A percentile compares a stretch with the other conserved stretches of the same genome.
Evolutionary conservation across 306 rosid species (phyloP).

Genomic region (Rosa chinensis): DNA sequence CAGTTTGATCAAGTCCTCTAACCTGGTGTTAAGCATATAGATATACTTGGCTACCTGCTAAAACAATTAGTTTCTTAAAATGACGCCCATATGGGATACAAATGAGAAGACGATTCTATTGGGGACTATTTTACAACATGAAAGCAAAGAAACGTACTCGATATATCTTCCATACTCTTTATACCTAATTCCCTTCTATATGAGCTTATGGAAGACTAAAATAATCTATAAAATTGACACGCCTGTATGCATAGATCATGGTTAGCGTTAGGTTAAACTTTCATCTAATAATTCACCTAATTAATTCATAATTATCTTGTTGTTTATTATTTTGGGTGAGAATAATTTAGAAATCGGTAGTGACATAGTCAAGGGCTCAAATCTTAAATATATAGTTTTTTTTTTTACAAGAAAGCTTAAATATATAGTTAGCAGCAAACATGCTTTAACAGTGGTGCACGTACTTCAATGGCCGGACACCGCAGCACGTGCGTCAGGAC

Average conservation of each 20-base stretch:
- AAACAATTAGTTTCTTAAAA: too few species aligned
- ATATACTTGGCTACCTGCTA: too few species aligned
- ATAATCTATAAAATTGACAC: background rate
- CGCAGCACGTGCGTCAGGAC: slow-evolving; percentile 11
- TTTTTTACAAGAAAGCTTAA: background rate
- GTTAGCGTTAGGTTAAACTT: background rate
- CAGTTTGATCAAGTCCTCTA: too few species aligned
- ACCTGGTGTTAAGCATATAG: too few species aligned
- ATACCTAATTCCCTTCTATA: background rate
- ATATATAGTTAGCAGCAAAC: background rate
- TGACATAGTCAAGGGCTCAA: background rate
- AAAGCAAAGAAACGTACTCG: background rate
- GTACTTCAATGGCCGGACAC: slow-evolving; percentile 6
- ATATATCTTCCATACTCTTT: background rate
- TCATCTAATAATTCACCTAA: background rate
- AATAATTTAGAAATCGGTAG: background rate
- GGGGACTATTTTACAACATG: background rate
- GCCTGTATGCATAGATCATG: background rate
- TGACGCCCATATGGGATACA: too few species aligned
- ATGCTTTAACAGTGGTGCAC: background rate
- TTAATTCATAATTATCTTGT: background rate
- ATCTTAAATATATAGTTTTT: background rate
- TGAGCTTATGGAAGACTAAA: background rate
- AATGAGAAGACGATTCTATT: too few species aligned
- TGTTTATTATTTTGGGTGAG: background rate